These are phyloP conservation scores for Tricholoma terreum DNA, from an alignment of 768 basidiomycete genomes.

Conservation along the genomic window DNA sequence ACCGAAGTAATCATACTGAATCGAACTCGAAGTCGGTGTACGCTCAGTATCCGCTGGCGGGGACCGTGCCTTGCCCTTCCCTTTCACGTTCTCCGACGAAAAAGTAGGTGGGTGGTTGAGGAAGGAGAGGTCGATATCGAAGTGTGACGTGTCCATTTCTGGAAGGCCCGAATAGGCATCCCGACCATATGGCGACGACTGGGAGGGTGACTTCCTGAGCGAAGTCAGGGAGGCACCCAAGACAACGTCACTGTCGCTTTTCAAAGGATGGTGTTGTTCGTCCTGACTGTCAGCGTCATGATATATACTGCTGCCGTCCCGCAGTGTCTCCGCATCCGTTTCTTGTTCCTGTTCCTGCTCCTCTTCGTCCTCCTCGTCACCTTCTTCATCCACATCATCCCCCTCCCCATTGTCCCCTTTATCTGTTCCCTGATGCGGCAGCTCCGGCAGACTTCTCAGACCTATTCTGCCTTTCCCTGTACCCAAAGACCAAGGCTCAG, in stretches of 20 bases:
- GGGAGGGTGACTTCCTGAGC: slow-evolving; percentile 11
- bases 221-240: neutral
- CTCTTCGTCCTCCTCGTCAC: slow-evolving; percentile 13
- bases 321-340: neutral
- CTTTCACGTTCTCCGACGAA: slow-evolving; percentile 13
- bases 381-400: slow-evolving; percentile 24
- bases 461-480: slow-evolving; percentile 35
- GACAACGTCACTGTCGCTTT: neutral
- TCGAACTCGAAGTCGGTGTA: slow-evolving; percentile 19
- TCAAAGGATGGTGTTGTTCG: neutral
- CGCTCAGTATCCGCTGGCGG: slow-evolving; percentile 2
- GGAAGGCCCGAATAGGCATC: slow-evolving; percentile 20
- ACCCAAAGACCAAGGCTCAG: slow-evolving; percentile 6
- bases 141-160: slow-evolving; percentile 25
- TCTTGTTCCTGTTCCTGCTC: slow-evolving; percentile 5
- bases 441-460: slow-evolving; percentile 53
- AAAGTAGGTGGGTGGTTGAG: slow-evolving; percentile 15
- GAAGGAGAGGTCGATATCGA: slow-evolving; percentile 37
- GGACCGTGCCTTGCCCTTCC: slow-evolving; percentile 19
- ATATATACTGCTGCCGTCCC: slow-evolving; percentile 1
- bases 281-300: neutral
- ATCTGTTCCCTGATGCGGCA: slow-evolving; percentile 37
- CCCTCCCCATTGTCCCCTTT: slow-evolving; percentile 33
- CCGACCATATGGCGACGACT: slow-evolving; percentile 23
- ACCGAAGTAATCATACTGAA: slow-evolving; percentile 7